Percentiles rank a stretch among this genome's conserved stretches.
Conservation (phyloP, 2,329 filamentous ascomycete genomes). For the Chaetothyriales sp. region DNA sequence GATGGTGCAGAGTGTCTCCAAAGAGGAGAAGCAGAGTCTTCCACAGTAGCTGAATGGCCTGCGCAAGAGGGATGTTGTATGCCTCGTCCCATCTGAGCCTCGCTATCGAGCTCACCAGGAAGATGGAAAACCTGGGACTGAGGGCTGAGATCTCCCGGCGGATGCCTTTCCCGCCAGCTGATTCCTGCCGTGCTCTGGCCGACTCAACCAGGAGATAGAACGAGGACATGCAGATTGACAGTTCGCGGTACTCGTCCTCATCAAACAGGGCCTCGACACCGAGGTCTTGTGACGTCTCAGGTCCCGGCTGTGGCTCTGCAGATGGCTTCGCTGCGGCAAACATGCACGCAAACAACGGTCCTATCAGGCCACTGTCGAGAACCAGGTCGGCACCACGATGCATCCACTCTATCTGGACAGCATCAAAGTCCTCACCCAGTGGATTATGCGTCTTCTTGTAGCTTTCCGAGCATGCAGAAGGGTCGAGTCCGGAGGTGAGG, state of each 20-base stretch:
- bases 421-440: constrained; percentile 30
- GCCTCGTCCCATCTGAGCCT: constrained; percentile 51
- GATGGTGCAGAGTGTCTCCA: constrained; percentile 54
- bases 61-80: constrained; percentile 40
- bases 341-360: constrained; percentile 24
- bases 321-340: constrained; percentile 26
- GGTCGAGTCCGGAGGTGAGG: constrained; percentile 42
- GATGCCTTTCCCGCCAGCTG: constrained; percentile 6
- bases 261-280: constrained; percentile 12
- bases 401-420: constrained; percentile 34
- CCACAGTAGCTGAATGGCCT: constrained; percentile 76
- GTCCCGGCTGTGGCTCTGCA: constrained; percentile 5
- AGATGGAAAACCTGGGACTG: constrained; percentile 13
- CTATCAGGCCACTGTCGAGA: constrained; percentile 23
- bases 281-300: constrained; percentile 4
- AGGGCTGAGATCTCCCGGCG: constrained; percentile 8
- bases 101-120: constrained; percentile 15
- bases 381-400: constrained; percentile 27
- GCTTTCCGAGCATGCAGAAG: constrained; percentile 6
- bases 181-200: constrained; percentile 7
- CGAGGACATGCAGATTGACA: constrained; percentile 15
- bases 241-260: constrained; percentile 13
- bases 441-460: constrained; percentile 15
- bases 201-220: constrained; percentile 17
- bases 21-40: constrained; percentile 78